Evolutionary conservation across 306 rosid species (phyloP).

Genomic region (Vigna reflexopilosa): DNA sequence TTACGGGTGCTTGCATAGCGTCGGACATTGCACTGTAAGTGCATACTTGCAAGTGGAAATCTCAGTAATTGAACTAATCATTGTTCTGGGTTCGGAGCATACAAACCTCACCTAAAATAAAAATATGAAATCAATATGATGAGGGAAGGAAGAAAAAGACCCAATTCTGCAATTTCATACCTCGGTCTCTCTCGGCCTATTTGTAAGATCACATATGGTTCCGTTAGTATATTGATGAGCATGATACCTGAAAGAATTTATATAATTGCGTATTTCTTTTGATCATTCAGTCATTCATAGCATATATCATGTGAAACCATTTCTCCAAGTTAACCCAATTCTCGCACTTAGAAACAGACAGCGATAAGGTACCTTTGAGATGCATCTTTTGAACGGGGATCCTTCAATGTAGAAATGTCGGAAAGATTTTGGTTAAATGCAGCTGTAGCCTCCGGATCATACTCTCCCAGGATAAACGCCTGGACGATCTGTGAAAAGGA

Average conservation of each 20-base stretch:
- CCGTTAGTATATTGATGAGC: constrained; percentile 94
- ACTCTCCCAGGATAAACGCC: constrained; percentile 80
- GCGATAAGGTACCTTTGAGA: constrained; percentile 72
- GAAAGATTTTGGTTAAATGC: constrained; percentile 82
- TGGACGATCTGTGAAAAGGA: constrained; percentile 69
- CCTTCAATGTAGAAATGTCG: constrained; percentile 83
- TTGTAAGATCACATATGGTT: constrained; percentile 88
- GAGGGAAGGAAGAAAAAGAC: constrained; percentile 10
- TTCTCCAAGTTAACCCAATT: constrained; percentile 22
- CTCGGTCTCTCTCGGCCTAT: constrained; percentile 91
- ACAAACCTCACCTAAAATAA: constrained; percentile 86
- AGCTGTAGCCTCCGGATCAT: constrained; percentile 86
- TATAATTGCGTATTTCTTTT: constrained; percentile 27
- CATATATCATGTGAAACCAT: constrained; percentile 17
- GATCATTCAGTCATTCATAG: constrained; percentile 5
- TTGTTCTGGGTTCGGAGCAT: constrained; percentile 82
- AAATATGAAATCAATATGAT: constrained; percentile 34
- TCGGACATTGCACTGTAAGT: constrained; percentile 85
- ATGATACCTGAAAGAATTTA: constrained; percentile 70
- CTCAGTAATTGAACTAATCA: constrained; percentile 92
- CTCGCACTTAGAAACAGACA: constrained; percentile 20
- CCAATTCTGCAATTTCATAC: constrained; percentile 50
- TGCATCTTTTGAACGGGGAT: constrained; percentile 95
- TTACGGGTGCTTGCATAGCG: constrained; percentile 93
- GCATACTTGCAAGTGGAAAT: constrained; percentile 98